Conservation (phyloP, 768 basidiomycete genomes). For the Amanita pallidorosea region DNA sequence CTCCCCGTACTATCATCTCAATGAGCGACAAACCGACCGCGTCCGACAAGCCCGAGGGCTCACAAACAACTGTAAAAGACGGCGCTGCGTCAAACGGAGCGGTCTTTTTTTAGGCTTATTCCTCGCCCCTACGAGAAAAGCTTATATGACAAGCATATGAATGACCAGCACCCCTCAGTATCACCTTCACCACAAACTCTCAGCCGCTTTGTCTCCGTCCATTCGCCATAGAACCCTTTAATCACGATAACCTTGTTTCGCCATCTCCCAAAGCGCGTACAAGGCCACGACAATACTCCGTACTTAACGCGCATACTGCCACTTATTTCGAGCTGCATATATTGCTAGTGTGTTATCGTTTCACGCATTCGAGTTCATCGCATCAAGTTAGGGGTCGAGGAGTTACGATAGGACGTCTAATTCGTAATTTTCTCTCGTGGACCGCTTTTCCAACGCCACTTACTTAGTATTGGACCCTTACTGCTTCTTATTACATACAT, state of each 20-base stretch:
- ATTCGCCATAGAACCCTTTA: neutral
- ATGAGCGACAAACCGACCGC: conserved; percentile 32
- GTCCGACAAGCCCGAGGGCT: conserved; percentile 22
- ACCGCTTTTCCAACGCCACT: neutral
- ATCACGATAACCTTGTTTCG: neutral
- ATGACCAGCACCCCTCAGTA: neutral
- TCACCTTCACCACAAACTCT: neutral
- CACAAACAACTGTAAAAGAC: conserved; percentile 34
- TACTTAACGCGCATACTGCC: neutral
- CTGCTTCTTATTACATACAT: neutral
- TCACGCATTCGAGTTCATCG: neutral
- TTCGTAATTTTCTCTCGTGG: neutral
- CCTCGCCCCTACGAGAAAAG: conserved; percentile 9
- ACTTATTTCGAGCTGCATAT: neutral
- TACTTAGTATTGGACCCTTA: neutral
- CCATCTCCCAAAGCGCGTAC: neutral
- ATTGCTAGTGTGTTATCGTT: neutral
- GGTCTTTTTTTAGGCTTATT: conserved; percentile 45
- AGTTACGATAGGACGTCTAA: neutral
- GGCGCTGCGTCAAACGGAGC: conserved; percentile 41
- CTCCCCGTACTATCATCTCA: conserved; percentile 9
- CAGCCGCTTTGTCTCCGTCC: neutral
- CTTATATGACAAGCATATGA: neutral
- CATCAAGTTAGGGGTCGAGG: neutral
- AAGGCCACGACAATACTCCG: neutral